These are phyloP conservation scores for Colletotrichum siamense DNA, from an alignment of 2,329 filamentous ascomycete genomes.

Conservation along the genomic window DNA sequence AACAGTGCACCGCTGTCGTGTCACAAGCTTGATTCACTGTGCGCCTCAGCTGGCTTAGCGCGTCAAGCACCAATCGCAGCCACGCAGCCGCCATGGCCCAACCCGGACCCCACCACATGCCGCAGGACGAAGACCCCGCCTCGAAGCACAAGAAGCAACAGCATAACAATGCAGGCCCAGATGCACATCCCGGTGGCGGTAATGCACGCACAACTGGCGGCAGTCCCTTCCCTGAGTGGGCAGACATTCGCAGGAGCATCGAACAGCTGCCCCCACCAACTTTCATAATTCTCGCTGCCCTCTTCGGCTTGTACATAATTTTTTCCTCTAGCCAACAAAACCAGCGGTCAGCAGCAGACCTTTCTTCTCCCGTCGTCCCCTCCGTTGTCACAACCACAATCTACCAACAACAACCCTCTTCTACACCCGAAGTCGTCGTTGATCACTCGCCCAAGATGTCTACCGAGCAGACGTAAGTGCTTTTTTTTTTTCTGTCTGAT, in stretches of 20 bases:
- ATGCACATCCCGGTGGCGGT: background rate
- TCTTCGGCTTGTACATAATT: conserved; percentile 41
- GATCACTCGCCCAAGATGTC: conserved; percentile 62
- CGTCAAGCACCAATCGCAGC: background rate
- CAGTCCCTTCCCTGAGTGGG: conserved; percentile 7
- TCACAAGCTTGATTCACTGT: conserved; percentile 10
- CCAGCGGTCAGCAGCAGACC: conserved; percentile 23
- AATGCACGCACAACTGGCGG: background rate
- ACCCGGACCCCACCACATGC: conserved; percentile 33
- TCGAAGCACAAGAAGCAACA: conserved; percentile 25
- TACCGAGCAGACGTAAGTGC: conserved; percentile 85
- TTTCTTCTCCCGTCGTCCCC: conserved; percentile 27
- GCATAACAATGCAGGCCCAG: conserved; percentile 14
- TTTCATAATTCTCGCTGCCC: conserved; percentile 43
- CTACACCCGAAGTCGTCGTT: conserved; percentile 24
- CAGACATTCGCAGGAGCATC: conserved; percentile 29
- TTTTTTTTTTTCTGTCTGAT: conserved; percentile 23
- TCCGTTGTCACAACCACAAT: conserved; percentile 21
- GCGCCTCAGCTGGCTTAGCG: background rate
- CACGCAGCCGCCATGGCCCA: conserved; percentile 27
- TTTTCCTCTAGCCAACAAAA: conserved; percentile 33
- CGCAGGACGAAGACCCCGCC: conserved; percentile 36
- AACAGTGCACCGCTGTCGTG: background rate
- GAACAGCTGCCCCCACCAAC: conserved; percentile 50
- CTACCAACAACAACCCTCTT: conserved; percentile 26